Evolutionary conservation across 345 rosid species (phyloP), one percentile per base, ranked within the genome.

Genomic region (Brassica incana): DNA sequence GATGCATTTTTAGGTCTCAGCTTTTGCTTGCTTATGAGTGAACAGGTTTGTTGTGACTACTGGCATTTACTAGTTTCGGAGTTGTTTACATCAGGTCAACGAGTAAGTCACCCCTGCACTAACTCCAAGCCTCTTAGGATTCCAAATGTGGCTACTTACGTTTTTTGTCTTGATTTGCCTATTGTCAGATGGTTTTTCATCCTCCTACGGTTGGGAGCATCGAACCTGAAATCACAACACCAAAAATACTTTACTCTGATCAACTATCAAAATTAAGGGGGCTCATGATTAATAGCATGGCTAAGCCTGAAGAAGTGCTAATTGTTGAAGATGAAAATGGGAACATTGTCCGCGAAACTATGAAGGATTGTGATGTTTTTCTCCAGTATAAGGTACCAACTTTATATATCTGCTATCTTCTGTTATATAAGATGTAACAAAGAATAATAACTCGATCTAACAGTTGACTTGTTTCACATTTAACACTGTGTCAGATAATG

Each of bases 301-400:
- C 99, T 61, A 93, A 96, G 84, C 99, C 99, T 75, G 98, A 96
- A 75, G 99, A 96, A 83, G 98, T 96, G 79, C 70, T 96, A 40
- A 92, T 96, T 73, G 97, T 96, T 85, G 99, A 96, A 86, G 98
- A 96, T 84, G 99, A 96, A 85, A 96, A 96, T 83, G 99, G 99
- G 32, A 96, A 96, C 78, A 93, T 93, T 68, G 99, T 93, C 65
- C 95, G 97, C 65, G 98, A 92, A 88, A 96, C 99, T 65, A 81
- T 96, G 98, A 96, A 96, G 82, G 99, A 96, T 84, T 92, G 92
- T 72, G 99, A 96, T 87, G 97, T 96, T 72, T 97, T 93, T 77
- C 92, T 96, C 81, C 99, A 96, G 69, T 96, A 93, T 69, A 96
- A 92, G 98, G 99, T 95, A 48, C 56, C 56, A 5, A 48, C 16